These are phyloP conservation scores for Nothophytophthora sp. DNA, from an alignment of 352 stramenopile genomes.

Conservation along the genomic window DNA sequence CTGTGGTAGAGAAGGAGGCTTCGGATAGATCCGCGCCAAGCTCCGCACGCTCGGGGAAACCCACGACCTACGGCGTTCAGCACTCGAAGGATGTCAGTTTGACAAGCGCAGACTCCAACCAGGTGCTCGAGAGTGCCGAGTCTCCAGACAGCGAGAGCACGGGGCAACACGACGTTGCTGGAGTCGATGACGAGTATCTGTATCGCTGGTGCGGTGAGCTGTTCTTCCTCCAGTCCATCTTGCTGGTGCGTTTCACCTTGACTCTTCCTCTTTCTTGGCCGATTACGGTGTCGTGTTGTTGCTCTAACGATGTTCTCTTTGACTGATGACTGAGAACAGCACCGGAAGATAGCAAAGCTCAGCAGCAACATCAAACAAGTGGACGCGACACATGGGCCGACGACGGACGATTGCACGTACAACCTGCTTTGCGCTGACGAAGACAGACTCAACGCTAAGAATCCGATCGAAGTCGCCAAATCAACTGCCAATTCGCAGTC, in stretches of 20 bases:
- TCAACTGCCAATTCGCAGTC: not conserved
- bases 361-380: slow-evolving; percentile 10
- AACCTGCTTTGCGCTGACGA: slow-evolving; percentile 23
- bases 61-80: too few species aligned
- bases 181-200: slow-evolving; percentile 48
- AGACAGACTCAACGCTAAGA: not conserved
- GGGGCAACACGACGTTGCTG: not conserved
- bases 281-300: not conserved
- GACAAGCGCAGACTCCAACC: not conserved
- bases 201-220: slow-evolving; percentile 68
- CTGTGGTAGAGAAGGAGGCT: not conserved
- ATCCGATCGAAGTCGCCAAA: not conserved
- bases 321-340: slow-evolving; percentile 19
- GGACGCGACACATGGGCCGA: slow-evolving; percentile 29
- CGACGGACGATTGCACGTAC: slow-evolving; percentile 42
- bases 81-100: not conserved
- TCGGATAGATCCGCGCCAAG: not conserved
- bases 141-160: not conserved
- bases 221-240: slow-evolving; percentile 52
- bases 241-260: slow-evolving; percentile 33
- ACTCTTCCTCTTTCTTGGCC: not conserved
- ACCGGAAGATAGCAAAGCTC: slow-evolving; percentile 31
- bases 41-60: slow-evolving; percentile 1
- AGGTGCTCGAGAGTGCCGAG: slow-evolving; percentile 4
- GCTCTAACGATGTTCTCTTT: not conserved